These are phyloP conservation scores for Candida ulmi DNA, from an alignment of 805 yeast species.

Conservation along the genomic window DNA sequence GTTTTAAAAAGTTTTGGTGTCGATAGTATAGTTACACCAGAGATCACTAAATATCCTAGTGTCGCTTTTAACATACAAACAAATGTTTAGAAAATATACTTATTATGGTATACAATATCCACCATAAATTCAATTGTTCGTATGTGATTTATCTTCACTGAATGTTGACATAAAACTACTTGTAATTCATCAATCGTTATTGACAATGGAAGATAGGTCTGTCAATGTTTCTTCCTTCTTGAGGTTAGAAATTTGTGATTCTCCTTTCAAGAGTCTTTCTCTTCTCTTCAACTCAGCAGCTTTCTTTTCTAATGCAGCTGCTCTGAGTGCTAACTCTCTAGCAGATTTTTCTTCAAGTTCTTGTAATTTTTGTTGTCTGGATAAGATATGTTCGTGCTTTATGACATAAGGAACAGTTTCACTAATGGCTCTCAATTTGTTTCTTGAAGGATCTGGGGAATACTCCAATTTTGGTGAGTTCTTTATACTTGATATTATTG, in stretches of 20 bases:
- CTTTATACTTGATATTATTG: slow-evolving; percentile 29
- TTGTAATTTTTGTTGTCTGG: slow-evolving; percentile 73
- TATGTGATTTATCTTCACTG: no score
- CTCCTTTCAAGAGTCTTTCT: slow-evolving; percentile 45
- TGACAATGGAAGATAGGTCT: slow-evolving; percentile 43
- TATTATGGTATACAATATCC: no score
- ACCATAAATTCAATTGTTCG: no score
- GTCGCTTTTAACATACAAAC: slow-evolving; percentile 75
- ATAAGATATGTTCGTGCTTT: slow-evolving; percentile 68
- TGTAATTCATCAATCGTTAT: no score
- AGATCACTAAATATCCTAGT: slow-evolving; percentile 52
- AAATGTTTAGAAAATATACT: slow-evolving; percentile 6
- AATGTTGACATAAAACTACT: no score
- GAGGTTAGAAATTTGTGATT: slow-evolving; percentile 19
- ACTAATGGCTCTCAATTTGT: slow-evolving; percentile 68
- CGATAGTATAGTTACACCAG: slow-evolving; percentile 60
- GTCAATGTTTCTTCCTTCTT: slow-evolving; percentile 51
- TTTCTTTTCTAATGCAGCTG: slow-evolving; percentile 69
- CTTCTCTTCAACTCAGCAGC: slow-evolving; percentile 60
- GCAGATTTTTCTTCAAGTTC: slow-evolving; percentile 78
- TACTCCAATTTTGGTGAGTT: slow-evolving; percentile 28
- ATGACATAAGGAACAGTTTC: slow-evolving; percentile 83
- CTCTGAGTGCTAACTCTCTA: slow-evolving; percentile 63
- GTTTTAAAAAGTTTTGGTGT: slow-evolving; percentile 65
- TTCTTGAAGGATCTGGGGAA: slow-evolving; percentile 39